Percentiles rank a stretch among this genome's conserved stretches.
Conservation (phyloP, 2,329 filamentous ascomycete genomes). For the Trichoderma harzianum region DNA sequence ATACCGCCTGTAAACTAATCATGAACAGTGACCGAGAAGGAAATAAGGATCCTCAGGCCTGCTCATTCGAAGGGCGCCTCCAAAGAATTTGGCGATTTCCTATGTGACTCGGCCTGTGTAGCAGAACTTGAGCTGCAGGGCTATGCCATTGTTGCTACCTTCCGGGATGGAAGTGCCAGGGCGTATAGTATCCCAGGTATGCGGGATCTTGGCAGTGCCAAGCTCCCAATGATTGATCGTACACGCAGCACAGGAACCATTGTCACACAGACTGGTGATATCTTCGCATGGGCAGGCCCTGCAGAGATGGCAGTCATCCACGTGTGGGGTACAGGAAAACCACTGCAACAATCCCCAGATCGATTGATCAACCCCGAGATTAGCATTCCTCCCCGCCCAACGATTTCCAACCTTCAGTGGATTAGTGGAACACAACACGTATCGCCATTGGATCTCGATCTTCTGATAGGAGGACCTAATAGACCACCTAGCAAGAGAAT, state of each 20-base stretch:
- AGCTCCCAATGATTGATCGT: constrained; percentile 69
- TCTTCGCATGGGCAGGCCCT: constrained; percentile 85
- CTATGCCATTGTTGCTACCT: constrained; percentile 76
- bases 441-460: constrained; percentile 79
- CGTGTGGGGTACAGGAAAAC: constrained; percentile 73
- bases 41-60: constrained; percentile 85
- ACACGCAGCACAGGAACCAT: constrained; percentile 66
- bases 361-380: constrained; percentile 75
- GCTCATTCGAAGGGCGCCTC: constrained; percentile 84
- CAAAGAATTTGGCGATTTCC: constrained; percentile 77
- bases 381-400: constrained; percentile 73
- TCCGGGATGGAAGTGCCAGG: constrained; percentile 75
- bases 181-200: constrained; percentile 85
- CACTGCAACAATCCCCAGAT: constrained; percentile 63
- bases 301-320: constrained; percentile 81
- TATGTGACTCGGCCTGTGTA: constrained; percentile 79
- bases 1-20: constrained; percentile 26
- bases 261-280: constrained; percentile 74
- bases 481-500: constrained; percentile 86
- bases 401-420: constrained; percentile 95
- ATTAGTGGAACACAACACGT: constrained; percentile 92
- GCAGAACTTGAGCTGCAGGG: constrained; percentile 72
- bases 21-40: constrained; percentile 59
- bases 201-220: constrained; percentile 72
- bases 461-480: constrained; percentile 85